phyloP scores from a whole-genome alignment of 371 early-diverging fungal genomes.

The Circinella umbellata region DNA sequence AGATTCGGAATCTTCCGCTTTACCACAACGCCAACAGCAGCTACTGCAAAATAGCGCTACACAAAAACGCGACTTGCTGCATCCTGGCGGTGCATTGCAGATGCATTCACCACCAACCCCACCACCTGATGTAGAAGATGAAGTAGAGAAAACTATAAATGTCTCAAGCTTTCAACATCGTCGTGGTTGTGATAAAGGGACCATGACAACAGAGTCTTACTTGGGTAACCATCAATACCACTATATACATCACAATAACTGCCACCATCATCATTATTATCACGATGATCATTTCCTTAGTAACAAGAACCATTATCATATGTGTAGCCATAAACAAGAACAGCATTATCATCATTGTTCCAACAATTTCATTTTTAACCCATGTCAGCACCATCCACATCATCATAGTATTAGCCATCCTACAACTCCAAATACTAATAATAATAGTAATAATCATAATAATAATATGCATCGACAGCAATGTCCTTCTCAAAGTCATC shows the following conservation, averaged over 20 bases:
- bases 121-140: conserved; percentile 5
- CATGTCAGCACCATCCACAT: neutral
- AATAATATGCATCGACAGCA: neutral
- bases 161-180: neutral
- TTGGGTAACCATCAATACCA: neutral
- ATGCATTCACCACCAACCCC: conserved; percentile 16
- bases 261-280: neutral
- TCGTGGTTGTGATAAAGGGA: neutral
- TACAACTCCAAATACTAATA: neutral
- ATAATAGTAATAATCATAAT: neutral
- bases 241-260: neutral
- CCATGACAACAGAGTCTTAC: neutral
- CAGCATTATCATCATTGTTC: neutral
- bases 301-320: neutral
- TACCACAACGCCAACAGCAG: neutral
- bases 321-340: neutral
- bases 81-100: neutral
- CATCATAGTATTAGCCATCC: neutral
- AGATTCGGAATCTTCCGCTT: neutral
- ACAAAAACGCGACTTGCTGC: conserved; percentile 12
- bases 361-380: neutral
- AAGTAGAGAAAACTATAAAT: neutral
- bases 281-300: neutral
- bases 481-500: neutral
- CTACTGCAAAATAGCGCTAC: conserved; percentile 1